Conservation (phyloP, 345 rosid genomes). For the Syzygium aqueum region DNA sequence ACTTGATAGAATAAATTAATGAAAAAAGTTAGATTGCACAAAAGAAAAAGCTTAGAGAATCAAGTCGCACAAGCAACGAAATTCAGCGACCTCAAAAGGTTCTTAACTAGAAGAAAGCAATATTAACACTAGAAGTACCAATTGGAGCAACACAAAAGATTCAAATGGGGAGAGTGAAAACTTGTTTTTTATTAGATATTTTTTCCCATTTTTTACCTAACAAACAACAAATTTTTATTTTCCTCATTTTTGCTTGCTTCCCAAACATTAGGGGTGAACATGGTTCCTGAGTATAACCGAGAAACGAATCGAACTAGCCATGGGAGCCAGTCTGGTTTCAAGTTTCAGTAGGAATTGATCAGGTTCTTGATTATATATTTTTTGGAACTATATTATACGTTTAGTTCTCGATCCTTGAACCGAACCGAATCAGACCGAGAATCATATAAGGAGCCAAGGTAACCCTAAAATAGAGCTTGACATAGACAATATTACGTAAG, state of each 20-base stretch:
- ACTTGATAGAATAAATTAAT: background rate
- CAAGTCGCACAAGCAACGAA: background rate
- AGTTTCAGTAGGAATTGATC: too few species aligned
- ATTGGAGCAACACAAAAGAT: background rate
- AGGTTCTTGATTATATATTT: too few species aligned
- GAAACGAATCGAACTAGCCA: background rate
- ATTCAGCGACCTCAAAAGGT: background rate
- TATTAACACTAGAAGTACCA: background rate
- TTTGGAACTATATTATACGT: too few species aligned
- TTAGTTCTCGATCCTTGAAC: too few species aligned
- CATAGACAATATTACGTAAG: background rate
- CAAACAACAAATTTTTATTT: background rate
- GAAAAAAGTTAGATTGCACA: background rate
- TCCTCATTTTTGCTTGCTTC: background rate
- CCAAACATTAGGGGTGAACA: background rate
- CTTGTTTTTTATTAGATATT: background rate
- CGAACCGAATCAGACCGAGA: too few species aligned
- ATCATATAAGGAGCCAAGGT: too few species aligned
- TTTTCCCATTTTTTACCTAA: background rate
- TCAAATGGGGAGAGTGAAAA: background rate
- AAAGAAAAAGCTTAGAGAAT: background rate
- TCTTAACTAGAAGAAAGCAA: background rate
- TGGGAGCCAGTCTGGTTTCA: too few species aligned
- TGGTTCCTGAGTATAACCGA: background rate
- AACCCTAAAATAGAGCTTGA: too few species aligned